Conservation (phyloP, 345 rosid species). For the Lumnitzera littorea region DNA sequence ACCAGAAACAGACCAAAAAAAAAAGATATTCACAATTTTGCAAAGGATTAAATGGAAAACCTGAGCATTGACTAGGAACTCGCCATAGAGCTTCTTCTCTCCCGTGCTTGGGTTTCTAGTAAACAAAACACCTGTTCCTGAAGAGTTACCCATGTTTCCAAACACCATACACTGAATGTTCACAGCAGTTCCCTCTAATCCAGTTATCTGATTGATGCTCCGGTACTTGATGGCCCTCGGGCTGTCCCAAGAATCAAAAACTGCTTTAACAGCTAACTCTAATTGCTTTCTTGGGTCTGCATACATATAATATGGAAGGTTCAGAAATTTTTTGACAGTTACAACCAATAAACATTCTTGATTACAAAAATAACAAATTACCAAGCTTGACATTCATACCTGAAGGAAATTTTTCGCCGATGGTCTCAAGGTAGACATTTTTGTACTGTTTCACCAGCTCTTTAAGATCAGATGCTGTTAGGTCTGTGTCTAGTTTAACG, state of each 20-base stretch:
- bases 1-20: not conserved
- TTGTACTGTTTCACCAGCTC: slow-evolving; percentile 82
- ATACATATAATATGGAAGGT: too few species aligned
- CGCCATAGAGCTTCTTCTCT: slow-evolving; percentile 84
- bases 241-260: slow-evolving; percentile 93
- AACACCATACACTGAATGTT: slow-evolving; percentile 94
- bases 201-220: slow-evolving; percentile 82
- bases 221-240: slow-evolving; percentile 78
- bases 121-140: slow-evolving; percentile 93
- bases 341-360: too few species aligned
- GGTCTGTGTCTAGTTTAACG: slow-evolving; percentile 58
- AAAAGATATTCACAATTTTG: too few species aligned
- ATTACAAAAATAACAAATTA: too few species aligned
- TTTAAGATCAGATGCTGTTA: slow-evolving; percentile 70
- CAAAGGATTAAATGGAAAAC: slow-evolving; percentile 14
- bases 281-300: slow-evolving; percentile 76
- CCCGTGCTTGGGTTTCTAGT: slow-evolving; percentile 96
- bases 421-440: slow-evolving; percentile 55
- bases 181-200: slow-evolving; percentile 86
- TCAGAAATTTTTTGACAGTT: too few species aligned
- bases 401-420: slow-evolving; percentile 73
- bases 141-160: slow-evolving; percentile 91
- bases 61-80: slow-evolving; percentile 93
- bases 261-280: slow-evolving; percentile 60
- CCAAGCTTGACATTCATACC: slow-evolving; percentile 26